These are phyloP conservation scores for Trametes sp. DNA, from an alignment of 1,284 basidiomycete species.

Conservation along the genomic window DNA sequence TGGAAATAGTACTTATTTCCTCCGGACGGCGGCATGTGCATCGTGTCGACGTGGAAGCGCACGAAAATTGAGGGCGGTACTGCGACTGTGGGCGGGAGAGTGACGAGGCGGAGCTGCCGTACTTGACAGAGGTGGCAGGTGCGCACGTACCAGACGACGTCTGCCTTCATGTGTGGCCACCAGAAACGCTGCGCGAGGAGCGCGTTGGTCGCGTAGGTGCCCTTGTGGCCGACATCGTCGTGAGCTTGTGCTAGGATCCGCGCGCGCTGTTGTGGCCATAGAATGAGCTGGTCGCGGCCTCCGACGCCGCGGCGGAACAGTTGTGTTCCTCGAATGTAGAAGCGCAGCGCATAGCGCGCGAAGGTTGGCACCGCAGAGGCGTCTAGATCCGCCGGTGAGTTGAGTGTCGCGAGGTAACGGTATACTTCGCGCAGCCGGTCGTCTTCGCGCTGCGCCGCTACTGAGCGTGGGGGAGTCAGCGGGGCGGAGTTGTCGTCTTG, in stretches of 20 bases:
- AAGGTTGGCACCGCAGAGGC: background rate
- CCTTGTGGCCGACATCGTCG: conserved; percentile 39
- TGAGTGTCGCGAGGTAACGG: conserved; percentile 28
- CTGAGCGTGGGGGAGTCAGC: background rate
- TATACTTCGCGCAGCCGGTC: background rate
- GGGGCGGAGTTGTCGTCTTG: background rate
- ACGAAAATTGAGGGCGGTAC: conserved; percentile 41
- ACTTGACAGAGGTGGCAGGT: conserved; percentile 50
- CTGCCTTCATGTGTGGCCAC: conserved; percentile 38
- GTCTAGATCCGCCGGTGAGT: conserved; percentile 19
- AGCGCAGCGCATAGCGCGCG: conserved; percentile 9
- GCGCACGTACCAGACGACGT: conserved; percentile 43
- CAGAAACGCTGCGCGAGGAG: conserved; percentile 35
- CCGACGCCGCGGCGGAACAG: conserved; percentile 26
- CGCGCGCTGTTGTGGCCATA: conserved; percentile 12
- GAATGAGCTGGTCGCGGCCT: conserved; percentile 20
- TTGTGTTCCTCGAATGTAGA: conserved; percentile 13
- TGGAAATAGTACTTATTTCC: conserved; percentile 36
- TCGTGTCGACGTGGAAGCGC: conserved; percentile 45
- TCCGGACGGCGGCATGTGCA: conserved; percentile 38
- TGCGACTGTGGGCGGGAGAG: conserved; percentile 43
- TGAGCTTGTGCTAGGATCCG: conserved; percentile 28
- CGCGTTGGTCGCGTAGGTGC: conserved; percentile 25
- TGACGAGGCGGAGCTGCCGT: conserved; percentile 35
- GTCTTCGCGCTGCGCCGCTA: background rate